Percentiles rank a stretch among this genome's conserved stretches.
phyloP scores from a whole-genome alignment of 179 eudicot species.

The Beta macrorhiza region DNA sequence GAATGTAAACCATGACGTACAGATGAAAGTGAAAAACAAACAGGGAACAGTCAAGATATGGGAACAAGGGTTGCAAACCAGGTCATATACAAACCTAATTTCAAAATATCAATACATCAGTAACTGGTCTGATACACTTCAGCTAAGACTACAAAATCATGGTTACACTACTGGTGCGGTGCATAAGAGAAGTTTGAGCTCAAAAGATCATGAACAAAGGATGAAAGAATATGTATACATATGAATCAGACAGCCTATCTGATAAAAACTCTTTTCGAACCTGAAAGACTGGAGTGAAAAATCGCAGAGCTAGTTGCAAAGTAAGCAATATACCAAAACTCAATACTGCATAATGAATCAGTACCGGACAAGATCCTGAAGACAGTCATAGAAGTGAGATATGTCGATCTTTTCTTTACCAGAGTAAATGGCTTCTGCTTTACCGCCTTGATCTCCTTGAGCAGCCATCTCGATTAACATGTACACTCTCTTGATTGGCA shows the following conservation, averaged over 20 bases:
- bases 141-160: background rate
- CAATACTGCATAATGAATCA: slow-evolving; percentile 24
- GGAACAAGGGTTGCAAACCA: too few relatives aligned
- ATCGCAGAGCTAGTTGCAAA: background rate
- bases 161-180: background rate
- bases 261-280: background rate
- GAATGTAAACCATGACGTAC: too few relatives aligned
- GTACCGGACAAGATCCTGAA: slow-evolving; percentile 76
- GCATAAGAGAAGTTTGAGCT: background rate
- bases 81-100: too few relatives aligned
- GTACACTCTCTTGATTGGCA: slow-evolving; percentile 88
- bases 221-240: background rate
- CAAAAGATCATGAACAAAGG: background rate
- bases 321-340: background rate
- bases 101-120: background rate
- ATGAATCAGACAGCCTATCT: background rate
- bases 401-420: slow-evolving; percentile 75
- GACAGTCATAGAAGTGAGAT: slow-evolving; percentile 86
- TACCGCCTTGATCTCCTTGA: slow-evolving; percentile 90
- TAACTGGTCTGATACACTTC: background rate
- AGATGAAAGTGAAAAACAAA: too few relatives aligned
- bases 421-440: slow-evolving; percentile 78
- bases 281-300: background rate
- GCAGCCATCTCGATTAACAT: slow-evolving; percentile 99
- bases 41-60: too few relatives aligned